Base-by-base conservation (phyloP, 2,329 filamentous ascomycete genomes). In the Lomentospora prolificans region DNA sequence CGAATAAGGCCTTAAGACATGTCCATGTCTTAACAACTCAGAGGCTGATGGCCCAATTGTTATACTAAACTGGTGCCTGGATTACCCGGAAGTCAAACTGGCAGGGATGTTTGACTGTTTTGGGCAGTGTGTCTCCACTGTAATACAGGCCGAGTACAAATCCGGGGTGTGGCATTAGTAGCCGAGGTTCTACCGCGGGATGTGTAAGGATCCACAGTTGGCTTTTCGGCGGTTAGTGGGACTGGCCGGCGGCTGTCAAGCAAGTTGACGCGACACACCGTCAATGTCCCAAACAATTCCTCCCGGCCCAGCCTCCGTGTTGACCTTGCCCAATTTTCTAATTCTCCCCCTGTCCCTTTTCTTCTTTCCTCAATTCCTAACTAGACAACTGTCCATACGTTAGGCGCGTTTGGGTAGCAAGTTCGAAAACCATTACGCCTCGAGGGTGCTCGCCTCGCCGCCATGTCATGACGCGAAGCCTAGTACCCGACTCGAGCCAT, bases 381-480 rank as follows among this genome's bases (percentile, higher is more conserved):
- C 3, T 17, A 41, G 19, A 19, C n/a, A 41, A 41, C 19, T 17
- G 19, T 41, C 19, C n/a, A 17, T 41, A 17, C 19, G 36, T 41
- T 6, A 3, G 2, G 36, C 9, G 36, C 36, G 36, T 19, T 41
- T 41, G 36, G 36, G 19, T 41, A 41, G 30, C 36, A 12, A 17
- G 19, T 17, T 41, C 36, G 7, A 17, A 14, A 17, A 41, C 36
- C n/a, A n/a, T n/a, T n/a, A n/a, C n/a, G n/a, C n/a, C 30, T 33
- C 30, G 30, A 33, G 30, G 30, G 30, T 30, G 6, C 19, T 27
- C 36, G 10, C 25, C 6, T 22, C 36, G 10, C 33, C 24, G 36
- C 27, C 25, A 44, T 44, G 41, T 44, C 39, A 39, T 39, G 22
- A 54, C 53, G 44, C 53, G 53, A 55, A 24, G 31, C 53, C 28